Base-by-base conservation (phyloP, 164 flowering plant genomes). In the Chimonanthus salicifolius region DNA sequence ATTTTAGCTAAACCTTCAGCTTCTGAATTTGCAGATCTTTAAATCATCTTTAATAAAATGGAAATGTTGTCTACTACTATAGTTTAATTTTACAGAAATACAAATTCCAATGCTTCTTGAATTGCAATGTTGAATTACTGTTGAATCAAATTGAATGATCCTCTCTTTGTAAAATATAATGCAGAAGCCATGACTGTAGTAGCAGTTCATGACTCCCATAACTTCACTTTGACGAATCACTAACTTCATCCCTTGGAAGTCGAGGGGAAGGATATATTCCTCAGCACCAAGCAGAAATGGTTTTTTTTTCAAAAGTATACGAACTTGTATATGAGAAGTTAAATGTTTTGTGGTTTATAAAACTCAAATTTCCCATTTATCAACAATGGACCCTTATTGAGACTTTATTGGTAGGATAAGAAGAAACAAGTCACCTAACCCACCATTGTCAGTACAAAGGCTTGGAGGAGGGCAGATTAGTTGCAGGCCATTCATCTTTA, bases 381-480 rank as follows among this genome's bases (percentile, higher is more conserved):
- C 65, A 4, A 16, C 43, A 4, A 5, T 62, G 65, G 33, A 33
- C 33, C 33, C 33, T 33, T 33, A 16, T 62, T 62, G 33, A 3
- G 20, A 62, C 21, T n/a, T 10, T 4, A 18, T 62, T 16, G 33
- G 6, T 7, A 20, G 20, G 20, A 8, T 21, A 18, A 72, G 20
- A 46, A 71, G 33, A 33, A 33, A 33, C 33, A 20, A 71, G 13
- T 54, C 9, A 63, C 11, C 10, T 64, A 62, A 80, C 82, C 74
- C 79, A 90, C 98, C 98, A 85, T 94, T 94, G 80, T 94, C 98
- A 45, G 98, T 94, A 76, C 98, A 94, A 71, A 94, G 97, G 65
- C 83, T 82, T 74, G 98, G 98, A 82, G 99, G 98, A 83, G 99
- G 99, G 75, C 99, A 92, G 44, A 95, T 88, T 75, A 95, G 98